Evolutionary conservation across 1,139 yeast species (phyloP), one percentile per base, ranked within the genome.

Genomic region (Meyerozyma sp.): DNA sequence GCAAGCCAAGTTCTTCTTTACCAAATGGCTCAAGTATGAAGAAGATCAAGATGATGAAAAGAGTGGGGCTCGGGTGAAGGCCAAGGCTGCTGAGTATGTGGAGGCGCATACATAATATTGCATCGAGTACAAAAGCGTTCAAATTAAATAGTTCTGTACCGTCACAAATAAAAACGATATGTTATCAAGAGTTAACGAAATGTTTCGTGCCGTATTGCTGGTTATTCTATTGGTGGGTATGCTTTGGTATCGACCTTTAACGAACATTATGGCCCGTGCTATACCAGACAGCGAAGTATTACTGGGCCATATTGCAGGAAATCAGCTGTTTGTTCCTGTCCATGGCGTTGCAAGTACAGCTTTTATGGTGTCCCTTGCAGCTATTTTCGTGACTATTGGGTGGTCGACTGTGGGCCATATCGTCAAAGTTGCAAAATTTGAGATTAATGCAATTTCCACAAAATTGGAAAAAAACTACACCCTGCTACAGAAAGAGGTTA

Each of bases 1-100:
- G 63, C 97, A 90, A 67, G 97, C 96, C 54, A 90, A 88, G 66
- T 89, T 88, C 70, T 88, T 93, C 77, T 91, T 90, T 70, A 87
- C 83, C 57, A 93, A 93, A 61, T 91, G 98, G 98, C 77, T 89
- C 49, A 70, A 76, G 18, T 86, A 71, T 58, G 97, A 90, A 66
- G 91, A 85, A 58, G 76, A 75, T 46, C 62, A 71, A 48, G 82
- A 79, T 16, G 94, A 88, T 58, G 79, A 73, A 44, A 84, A 82
- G 66, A 79, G 84, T 50, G 77, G 81, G 47, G 94, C 88, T 51
- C 83, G 86, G 51, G 96, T 91, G 47, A 91, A 89, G 72, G 90
- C 95, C 27, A 86, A 85, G 69, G 98, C 98, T 32, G 79, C 84
- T 38, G 95, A 88, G 57, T 90, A 77, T 57, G 94, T 68, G 37